A percentile compares a stretch with the other conserved stretches of the same genome.
Conservation (phyloP, 108 stramenopile species). For the Asterionellopsis glacialis region DNA sequence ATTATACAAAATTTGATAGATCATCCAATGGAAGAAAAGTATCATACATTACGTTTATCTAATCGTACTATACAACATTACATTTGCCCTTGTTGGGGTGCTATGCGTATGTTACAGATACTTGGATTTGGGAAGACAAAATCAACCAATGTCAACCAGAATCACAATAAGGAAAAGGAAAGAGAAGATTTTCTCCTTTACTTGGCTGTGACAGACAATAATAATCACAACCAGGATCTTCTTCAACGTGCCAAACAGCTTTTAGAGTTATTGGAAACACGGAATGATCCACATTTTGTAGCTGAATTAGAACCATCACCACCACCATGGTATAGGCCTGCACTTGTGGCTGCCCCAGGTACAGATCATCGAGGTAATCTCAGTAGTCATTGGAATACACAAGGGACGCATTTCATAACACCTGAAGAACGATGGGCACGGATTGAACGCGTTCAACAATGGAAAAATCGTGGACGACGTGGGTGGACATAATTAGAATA, state of each 20-base stretch:
- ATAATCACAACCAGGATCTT: background rate
- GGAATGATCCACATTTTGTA: conserved; percentile 2
- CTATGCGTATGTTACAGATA: conserved; percentile 2
- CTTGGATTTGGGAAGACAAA: conserved; percentile 4
- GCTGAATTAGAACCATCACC: conserved; percentile 4
- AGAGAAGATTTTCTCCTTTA: background rate
- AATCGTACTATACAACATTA: conserved; percentile 1
- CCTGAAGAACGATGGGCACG: conserved; percentile 6
- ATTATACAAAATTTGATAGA: conserved; percentile 1
- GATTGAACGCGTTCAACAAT: background rate
- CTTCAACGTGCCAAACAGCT: background rate
- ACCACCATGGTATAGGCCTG: conserved; percentile 1
- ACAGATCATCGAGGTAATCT: background rate
- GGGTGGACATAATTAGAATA: no score
- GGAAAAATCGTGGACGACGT: no score
- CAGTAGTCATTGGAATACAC: conserved; percentile 1
- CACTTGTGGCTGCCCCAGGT: background rate
- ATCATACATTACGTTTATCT: conserved; percentile 1
- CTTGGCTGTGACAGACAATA: background rate
- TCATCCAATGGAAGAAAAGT: conserved; percentile 4
- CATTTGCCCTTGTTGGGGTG: conserved; percentile 1
- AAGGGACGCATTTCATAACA: conserved; percentile 5
- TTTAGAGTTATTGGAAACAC: background rate
- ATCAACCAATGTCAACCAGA: background rate
- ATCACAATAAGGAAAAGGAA: background rate